Base-by-base conservation (phyloP, 2,329 filamentous ascomycete species). In the Pestalotiopsis sp. region DNA sequence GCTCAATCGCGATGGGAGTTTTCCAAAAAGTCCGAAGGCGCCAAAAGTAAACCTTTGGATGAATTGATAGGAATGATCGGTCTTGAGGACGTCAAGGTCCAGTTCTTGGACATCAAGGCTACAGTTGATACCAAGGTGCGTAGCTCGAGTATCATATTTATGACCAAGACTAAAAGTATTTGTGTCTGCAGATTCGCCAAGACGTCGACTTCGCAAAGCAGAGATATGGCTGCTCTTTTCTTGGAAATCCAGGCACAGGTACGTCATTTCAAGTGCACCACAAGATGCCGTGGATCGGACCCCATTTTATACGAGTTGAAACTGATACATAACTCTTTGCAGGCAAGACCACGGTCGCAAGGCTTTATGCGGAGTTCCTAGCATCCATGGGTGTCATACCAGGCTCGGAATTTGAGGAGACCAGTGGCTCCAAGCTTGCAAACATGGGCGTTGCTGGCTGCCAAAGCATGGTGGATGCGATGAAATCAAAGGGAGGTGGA, bases 231-330 rank as follows among this genome's bases (percentile, higher is more conserved):
- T 85, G 87, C 1, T 84, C 85, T 0, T 78, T 95, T 3, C 79
- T 94, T 0, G 92, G 92, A 0, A 95, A 94, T 72, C 92, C 92
- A 0, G 92, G 93, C 3, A 94, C 92, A 68, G 91, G 91, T 87
- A 79, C 76, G 80, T 5, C 38, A 25, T 5, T 20, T 13, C 20
- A 23, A 13, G 20, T 27, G 14, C 20, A 58, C 5, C 14, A 27
- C 12, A 13, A 17, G n/a, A 31, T 61, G 14, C 9, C 27, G 13
- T 31, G 3, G 23, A 62, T n/a, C 4, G 3, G 23, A 20, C 12
- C 6, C 23, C 40, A 5, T 11, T 49, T 17, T 52, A 14, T 27
- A 17, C 23, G 9, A 57, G 40, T 25, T 7, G 3, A 11, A 45
- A 58, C 45, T 66, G 11, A 64, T 4, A 41, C 67, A 72, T 74